phyloP scores from a whole-genome alignment of 345 rosid species.

The Linum tenue region DNA sequence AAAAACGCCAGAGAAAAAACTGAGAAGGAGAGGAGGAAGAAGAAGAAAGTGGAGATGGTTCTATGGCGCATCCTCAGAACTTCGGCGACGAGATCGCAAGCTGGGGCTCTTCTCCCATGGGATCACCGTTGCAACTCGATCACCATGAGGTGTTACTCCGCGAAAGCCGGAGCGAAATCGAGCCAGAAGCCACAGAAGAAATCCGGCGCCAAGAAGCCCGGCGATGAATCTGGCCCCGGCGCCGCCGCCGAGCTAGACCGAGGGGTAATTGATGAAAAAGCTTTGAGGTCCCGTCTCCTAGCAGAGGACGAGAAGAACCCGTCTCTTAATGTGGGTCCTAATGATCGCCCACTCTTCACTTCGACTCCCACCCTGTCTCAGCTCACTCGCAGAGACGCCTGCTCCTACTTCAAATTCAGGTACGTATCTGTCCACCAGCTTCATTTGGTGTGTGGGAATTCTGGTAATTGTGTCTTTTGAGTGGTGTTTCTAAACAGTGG shows the following conservation, averaged over 20 bases:
- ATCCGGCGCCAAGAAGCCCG: conserved; percentile 25
- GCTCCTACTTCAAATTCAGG: conserved; percentile 78
- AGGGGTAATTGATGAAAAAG: conserved; percentile 35
- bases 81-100: conserved; percentile 11
- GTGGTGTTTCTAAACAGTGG: not conserved
- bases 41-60: conserved; percentile 2
- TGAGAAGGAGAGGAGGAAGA: not conserved
- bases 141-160: not conserved
- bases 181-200: conserved; percentile 37
- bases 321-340: conserved; percentile 61
- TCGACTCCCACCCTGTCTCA: conserved; percentile 46
- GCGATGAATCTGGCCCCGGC: conserved; percentile 12
- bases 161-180: conserved; percentile 11
- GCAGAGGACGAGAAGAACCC: conserved; percentile 58
- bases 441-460: not conserved
- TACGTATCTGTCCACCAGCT: not conserved
- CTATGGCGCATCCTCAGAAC: conserved; percentile 16
- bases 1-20: not conserved
- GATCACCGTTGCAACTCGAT: no score
- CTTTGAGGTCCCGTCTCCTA: conserved; percentile 45
- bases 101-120: not conserved
- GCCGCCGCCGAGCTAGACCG: conserved; percentile 20
- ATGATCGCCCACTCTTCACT: conserved; percentile 70
- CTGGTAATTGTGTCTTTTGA: not conserved
- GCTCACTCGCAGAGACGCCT: conserved; percentile 48